Evolutionary conservation across 352 stramenopile species (phyloP), one percentile per base, ranked within the genome.

Genomic region (Phytophthora capsici): DNA sequence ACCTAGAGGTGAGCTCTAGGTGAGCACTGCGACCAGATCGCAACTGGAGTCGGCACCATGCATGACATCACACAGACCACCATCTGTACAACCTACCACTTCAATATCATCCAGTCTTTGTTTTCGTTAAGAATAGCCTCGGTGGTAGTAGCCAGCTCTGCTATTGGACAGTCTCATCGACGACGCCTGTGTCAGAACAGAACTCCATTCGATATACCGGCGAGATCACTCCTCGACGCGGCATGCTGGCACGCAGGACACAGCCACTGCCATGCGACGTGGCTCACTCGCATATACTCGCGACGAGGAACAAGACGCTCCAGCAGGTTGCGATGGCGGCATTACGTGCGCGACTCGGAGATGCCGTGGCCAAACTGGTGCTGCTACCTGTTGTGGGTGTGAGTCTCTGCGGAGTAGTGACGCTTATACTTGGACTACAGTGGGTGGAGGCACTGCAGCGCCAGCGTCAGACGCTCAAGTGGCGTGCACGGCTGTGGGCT

Each of bases 361-460:
- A 75, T 17, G 65, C 76, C 5, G 48, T 86, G 37, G 69, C 75
- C 36, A 80, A 85, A 40, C 64, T 90, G 40, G 73, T 90, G 46
- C 63, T 92, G 55, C 63, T 92, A 38, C 80, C 84, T 1, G 67
- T 90, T 50, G 84, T 92, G 36, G 86, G 77, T 41, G 61, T 84
- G 56, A 84, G 77, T 63, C 55, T 92, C 14, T 90, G 81, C 68
- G 82, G 81, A 32, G 71, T 72, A 16, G 47, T 91, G 60, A 82
- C 72, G 37, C 48, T 86, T 22, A 26, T 82, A 45, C 58, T 89
- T 49, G 71, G 75, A n/a, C 72, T 89, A 41, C 79, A 87, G 50
- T 88, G 77, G 66, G 50, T 92, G 60, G 80, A 89, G 63, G 69
- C 75, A 56, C 58, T 90, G 36, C 75, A 79, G 43, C 60, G 55